These are phyloP conservation scores for Neonectria magnoliae DNA, from an alignment of 2,329 filamentous ascomycete genomes.

Conservation along the genomic window DNA sequence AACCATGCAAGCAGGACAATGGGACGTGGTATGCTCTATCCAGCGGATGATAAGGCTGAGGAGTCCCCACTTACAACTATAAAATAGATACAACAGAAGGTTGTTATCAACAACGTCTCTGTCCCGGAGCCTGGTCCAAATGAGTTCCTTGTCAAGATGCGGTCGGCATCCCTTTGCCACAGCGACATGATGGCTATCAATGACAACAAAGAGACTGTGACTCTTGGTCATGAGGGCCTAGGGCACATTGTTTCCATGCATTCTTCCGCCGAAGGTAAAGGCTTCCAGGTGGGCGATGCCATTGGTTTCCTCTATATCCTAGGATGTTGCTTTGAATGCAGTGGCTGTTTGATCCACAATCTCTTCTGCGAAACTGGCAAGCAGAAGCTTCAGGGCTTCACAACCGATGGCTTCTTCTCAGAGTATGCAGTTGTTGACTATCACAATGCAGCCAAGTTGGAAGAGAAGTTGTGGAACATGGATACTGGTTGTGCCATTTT, in stretches of 20 bases:
- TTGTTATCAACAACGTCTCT: slow-evolving; percentile 53
- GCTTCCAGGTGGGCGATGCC: slow-evolving; percentile 54
- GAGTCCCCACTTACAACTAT: not conserved
- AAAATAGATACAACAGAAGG: slow-evolving; percentile 36
- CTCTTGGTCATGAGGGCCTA: slow-evolving; percentile 58
- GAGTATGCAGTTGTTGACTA: slow-evolving; percentile 59
- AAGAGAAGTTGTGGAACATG: slow-evolving; percentile 42
- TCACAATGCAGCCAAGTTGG: slow-evolving; percentile 54
- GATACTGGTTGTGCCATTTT: slow-evolving; percentile 53
- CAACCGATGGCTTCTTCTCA: slow-evolving; percentile 56
- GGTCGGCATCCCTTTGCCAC: slow-evolving; percentile 50
- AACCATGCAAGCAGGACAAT: slow-evolving; percentile 28
- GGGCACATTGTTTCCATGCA: slow-evolving; percentile 53
- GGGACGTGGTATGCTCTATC: slow-evolving; percentile 21
- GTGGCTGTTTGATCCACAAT: slow-evolving; percentile 57
- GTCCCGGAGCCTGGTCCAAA: slow-evolving; percentile 54
- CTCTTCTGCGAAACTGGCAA: slow-evolving; percentile 50
- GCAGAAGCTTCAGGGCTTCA: slow-evolving; percentile 54
- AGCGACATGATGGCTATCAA: slow-evolving; percentile 40
- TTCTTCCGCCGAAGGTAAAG: slow-evolving; percentile 47
- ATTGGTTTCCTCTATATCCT: slow-evolving; percentile 59
- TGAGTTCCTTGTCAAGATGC: slow-evolving; percentile 51
- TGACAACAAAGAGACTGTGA: slow-evolving; percentile 30
- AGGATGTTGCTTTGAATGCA: slow-evolving; percentile 57
- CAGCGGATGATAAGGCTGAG: not conserved